These are phyloP conservation scores for Cocos nucifera DNA, from an alignment of 176 grass and related monocot genomes.

Conservation along the genomic window DNA sequence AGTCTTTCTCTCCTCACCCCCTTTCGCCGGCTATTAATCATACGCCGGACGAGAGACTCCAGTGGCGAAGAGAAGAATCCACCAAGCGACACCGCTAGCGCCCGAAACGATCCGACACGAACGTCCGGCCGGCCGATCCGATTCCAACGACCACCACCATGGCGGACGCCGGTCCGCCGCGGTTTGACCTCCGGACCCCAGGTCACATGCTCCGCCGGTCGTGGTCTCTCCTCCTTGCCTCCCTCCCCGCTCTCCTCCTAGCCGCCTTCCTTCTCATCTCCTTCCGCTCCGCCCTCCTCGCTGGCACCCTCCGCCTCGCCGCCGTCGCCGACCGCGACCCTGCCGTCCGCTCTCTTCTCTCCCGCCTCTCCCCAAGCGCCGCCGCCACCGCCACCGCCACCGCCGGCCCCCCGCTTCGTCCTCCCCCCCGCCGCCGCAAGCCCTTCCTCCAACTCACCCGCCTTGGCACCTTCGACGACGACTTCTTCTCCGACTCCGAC, in stretches of 20 bases:
- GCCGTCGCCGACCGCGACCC: conserved; percentile 62
- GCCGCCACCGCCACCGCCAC: conserved; percentile 22
- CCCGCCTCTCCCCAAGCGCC: conserved; percentile 37
- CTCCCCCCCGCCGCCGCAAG: conserved; percentile 33
- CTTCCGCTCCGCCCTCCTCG: conserved; percentile 69
- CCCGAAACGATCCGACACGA: too few relatives aligned
- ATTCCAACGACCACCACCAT: conserved; percentile 23
- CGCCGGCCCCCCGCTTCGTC: not conserved
- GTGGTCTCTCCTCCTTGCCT: conserved; percentile 45
- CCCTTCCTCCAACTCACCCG: conserved; percentile 27
- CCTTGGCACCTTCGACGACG: conserved; percentile 13
- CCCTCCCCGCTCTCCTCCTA: conserved; percentile 56
- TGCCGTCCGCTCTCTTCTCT: conserved; percentile 48
- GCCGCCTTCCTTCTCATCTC: conserved; percentile 54
- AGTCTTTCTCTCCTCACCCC: too few relatives aligned
- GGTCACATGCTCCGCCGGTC: conserved; percentile 18
- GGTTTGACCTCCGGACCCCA: conserved; percentile 21
- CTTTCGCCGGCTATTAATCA: too few relatives aligned
- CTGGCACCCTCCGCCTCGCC: conserved; percentile 49
- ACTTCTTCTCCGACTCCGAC: conserved; percentile 41
- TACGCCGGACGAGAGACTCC: too few relatives aligned
- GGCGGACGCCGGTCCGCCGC: conserved; percentile 30
- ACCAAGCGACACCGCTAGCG: too few relatives aligned
- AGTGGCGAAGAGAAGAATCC: too few relatives aligned
- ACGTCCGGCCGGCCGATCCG: conserved; percentile 4